phyloP scores from a whole-genome alignment of 441 rosid genomes.

The Adansonia rubrostipa region DNA sequence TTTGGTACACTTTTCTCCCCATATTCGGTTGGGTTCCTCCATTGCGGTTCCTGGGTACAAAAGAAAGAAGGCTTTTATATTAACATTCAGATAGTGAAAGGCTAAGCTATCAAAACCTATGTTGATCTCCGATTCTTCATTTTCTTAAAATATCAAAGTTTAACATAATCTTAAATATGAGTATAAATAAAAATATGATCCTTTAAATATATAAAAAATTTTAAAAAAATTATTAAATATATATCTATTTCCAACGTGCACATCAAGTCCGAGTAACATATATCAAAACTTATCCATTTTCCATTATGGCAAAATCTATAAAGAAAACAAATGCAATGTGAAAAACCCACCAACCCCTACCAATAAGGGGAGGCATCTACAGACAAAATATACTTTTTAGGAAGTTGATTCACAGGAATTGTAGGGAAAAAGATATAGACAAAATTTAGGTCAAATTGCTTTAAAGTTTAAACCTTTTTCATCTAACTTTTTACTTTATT shows the following conservation, averaged over 20 bases:
- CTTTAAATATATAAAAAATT: too few species aligned
- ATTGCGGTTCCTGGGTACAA: constrained; percentile 21
- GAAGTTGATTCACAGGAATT: constrained; percentile 49
- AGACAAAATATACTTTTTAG: constrained; percentile 50
- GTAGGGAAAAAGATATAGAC: constrained; percentile 26
- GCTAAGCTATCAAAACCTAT: constrained; percentile 1
- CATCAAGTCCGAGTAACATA: too few species aligned
- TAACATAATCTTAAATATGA: too few species aligned
- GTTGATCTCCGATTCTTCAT: too few species aligned
- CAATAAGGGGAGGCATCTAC: constrained; percentile 27
- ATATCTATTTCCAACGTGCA: too few species aligned
- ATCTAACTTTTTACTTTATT: neutral
- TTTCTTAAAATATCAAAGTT: too few species aligned
- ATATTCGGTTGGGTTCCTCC: constrained; percentile 54
- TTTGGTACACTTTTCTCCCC: constrained; percentile 62
- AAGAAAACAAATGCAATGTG: constrained; percentile 18
- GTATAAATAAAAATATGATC: too few species aligned
- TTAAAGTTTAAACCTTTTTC: constrained; percentile 6
- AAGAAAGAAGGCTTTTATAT: neutral
- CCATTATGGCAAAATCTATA: too few species aligned
- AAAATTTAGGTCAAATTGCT: constrained; percentile 26
- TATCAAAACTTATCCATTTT: too few species aligned
- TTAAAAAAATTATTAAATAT: constrained; percentile 1
- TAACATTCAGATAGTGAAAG: constrained; percentile 23
- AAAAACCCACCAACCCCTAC: constrained; percentile 24